Conservation (phyloP, 140 eudicot genomes). For the Cichorium intybus region DNA sequence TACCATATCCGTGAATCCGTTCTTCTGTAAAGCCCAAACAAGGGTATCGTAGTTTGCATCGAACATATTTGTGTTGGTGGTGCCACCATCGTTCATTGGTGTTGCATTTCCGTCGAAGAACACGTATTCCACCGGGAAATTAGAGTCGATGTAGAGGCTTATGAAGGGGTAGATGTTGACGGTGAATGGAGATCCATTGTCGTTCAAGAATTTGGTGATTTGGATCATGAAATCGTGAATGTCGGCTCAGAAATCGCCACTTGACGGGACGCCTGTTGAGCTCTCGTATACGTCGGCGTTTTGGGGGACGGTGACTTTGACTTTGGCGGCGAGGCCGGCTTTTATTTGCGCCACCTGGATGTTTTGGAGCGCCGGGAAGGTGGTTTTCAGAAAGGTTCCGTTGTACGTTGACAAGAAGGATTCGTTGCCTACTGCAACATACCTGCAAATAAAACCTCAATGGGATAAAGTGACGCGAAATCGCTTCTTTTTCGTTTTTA, state of each 20-base stretch:
- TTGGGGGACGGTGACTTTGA: constrained; percentile 64
- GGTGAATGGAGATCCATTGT: no score
- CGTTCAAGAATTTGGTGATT: no score
- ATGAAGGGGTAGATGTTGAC: no score
- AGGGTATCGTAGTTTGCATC: no score
- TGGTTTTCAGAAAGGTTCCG: constrained; percentile 54
- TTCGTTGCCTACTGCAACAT: constrained; percentile 89
- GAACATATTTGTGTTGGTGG: no score
- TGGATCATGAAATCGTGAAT: constrained; percentile 64
- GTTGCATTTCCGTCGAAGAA: constrained; percentile 74
- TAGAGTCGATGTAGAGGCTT: no score
- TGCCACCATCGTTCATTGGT: constrained; percentile 66
- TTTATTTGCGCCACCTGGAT: constrained; percentile 70
- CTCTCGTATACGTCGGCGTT: constrained; percentile 77
- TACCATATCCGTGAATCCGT: constrained; percentile 61
- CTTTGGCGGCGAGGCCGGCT: constrained; percentile 52
- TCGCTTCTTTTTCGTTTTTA: no score
- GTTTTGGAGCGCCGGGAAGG: constrained; percentile 64
- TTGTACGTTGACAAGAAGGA: constrained; percentile 71
- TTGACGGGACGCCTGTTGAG: constrained; percentile 43
- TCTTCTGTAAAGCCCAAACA: constrained; percentile 69
- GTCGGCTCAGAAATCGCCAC: constrained; percentile 71
- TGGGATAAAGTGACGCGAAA: no score
- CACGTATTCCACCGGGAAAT: constrained; percentile 77
- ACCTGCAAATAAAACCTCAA: no score